Conservation (phyloP, 257 asterid genomes). For the Salvia hispanica region DNA sequence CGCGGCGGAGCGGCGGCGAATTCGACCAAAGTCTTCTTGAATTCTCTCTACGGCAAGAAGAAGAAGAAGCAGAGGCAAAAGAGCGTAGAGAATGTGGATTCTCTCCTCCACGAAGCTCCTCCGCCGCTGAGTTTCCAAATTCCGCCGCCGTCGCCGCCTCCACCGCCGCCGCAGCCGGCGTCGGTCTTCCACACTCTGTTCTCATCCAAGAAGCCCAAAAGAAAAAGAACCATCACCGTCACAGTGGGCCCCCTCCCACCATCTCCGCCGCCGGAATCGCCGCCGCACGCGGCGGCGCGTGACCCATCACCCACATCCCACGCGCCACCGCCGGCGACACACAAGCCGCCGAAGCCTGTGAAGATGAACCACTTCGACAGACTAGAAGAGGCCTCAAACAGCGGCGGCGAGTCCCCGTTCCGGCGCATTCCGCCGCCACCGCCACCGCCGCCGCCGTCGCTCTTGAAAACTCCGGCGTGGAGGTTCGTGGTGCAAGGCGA, state of each 20-base stretch:
- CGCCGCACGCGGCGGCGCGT: conserved; percentile 37
- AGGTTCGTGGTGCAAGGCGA: conserved; percentile 84
- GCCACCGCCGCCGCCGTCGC: conserved; percentile 62
- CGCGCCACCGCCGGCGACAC: conserved; percentile 15
- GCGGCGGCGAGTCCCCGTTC: conserved; percentile 69
- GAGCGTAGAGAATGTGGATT: conserved; percentile 67
- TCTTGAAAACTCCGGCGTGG: conserved; percentile 67
- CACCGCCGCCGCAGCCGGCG: conserved; percentile 55
- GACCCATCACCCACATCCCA: conserved; percentile 34
- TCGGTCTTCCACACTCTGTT: conserved; percentile 63
- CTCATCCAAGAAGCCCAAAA: conserved; percentile 60
- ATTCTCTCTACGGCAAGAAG: conserved; percentile 73
- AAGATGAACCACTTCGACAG: conserved; percentile 41
- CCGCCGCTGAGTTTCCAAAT: conserved; percentile 44
- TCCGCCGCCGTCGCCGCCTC: conserved; percentile 27
- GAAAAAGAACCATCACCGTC: conserved; percentile 55
- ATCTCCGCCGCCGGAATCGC: conserved; percentile 35
- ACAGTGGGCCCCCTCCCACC: conserved; percentile 24
- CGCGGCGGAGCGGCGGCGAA: conserved; percentile 54
- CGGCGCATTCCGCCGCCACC: conserved; percentile 79
- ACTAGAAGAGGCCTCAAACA: conserved; percentile 48
- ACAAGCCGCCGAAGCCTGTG: conserved; percentile 35
- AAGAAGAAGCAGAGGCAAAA: conserved; percentile 58
- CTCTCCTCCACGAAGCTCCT: conserved; percentile 60
- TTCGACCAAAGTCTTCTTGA: conserved; percentile 73